Evolutionary conservation across 108 stramenopile genomes (phyloP).

Genomic region (Skeletonema costatum): DNA sequence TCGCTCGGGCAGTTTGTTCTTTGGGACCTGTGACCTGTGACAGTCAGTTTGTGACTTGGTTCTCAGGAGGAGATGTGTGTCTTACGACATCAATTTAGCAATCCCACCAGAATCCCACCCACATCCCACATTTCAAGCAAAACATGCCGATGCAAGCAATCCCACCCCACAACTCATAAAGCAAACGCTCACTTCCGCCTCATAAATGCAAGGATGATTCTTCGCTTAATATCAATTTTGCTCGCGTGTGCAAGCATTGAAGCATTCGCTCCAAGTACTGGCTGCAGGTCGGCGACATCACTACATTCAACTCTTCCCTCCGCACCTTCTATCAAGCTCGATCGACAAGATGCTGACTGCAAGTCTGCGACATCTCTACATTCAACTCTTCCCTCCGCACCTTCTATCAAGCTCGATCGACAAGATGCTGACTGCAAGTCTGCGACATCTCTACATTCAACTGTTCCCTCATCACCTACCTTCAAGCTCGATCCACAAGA

Average conservation of each 20-base stretch:
- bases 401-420: background rate
- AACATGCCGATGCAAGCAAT: too few relatives aligned
- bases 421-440: constrained; percentile 19
- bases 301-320: background rate
- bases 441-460: background rate
- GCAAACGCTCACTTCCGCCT: background rate
- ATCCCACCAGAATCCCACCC: too few relatives aligned
- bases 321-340: background rate
- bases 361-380: background rate
- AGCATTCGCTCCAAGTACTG: background rate
- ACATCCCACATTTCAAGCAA: too few relatives aligned
- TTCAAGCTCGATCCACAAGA: constrained; percentile 17
- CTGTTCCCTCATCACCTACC: background rate
- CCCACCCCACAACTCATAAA: too few relatives aligned
- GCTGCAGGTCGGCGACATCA: background rate
- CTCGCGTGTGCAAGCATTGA: background rate
- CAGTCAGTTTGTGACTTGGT: too few relatives aligned
- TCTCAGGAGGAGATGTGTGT: too few relatives aligned
- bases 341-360: constrained; percentile 19
- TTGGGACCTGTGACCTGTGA: too few relatives aligned
- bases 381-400: background rate
- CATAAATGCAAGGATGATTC: background rate
- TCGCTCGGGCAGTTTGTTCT: too few relatives aligned
- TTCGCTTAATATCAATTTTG: background rate
- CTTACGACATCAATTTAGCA: too few relatives aligned